Conservation (phyloP, 169 alveolate genomes). For the Cryptosporidium felis region DNA sequence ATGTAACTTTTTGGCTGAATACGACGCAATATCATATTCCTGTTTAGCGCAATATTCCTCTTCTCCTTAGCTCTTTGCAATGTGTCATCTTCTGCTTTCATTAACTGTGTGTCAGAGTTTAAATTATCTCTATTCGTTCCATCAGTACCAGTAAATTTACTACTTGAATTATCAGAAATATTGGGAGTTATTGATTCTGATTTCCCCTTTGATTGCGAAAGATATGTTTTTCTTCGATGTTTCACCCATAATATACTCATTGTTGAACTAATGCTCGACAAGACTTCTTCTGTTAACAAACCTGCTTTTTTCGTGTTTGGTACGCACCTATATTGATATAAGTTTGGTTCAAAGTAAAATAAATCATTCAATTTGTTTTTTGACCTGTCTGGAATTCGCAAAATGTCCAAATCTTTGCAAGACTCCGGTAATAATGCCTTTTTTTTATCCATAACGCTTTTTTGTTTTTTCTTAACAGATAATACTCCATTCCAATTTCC, state of each 20-base stretch:
- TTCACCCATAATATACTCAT: constrained; percentile 68
- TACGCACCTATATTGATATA: constrained; percentile 60
- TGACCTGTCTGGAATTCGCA: constrained; percentile 44
- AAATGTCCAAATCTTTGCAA: constrained; percentile 30
- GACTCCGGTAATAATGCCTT: constrained; percentile 13
- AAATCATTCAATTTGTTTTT: constrained; percentile 22
- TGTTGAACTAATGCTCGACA: constrained; percentile 63
- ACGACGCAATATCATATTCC: constrained; percentile 36
- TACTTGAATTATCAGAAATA: not conserved
- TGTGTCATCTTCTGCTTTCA: not conserved
- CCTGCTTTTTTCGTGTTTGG: constrained; percentile 68
- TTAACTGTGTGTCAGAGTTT: not conserved
- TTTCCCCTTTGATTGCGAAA: constrained; percentile 29
- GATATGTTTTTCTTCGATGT: constrained; percentile 49
- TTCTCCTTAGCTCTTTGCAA: constrained; percentile 20
- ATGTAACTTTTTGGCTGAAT: constrained; percentile 66
- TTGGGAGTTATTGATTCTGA: not conserved
- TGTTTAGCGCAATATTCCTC: not conserved
- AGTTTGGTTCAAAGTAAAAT: constrained; percentile 57
- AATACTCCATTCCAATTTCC: constrained; percentile 33
- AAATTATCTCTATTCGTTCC: not conserved
- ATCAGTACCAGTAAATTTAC: not conserved
- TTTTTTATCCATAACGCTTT: constrained; percentile 45
- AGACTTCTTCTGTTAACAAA: constrained; percentile 54
- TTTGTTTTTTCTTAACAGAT: constrained; percentile 23